A percentile compares a stretch with the other conserved stretches of the same genome.
Conservation (phyloP, 352 stramenopile genomes). For the Globisporangium sylvaticum region DNA sequence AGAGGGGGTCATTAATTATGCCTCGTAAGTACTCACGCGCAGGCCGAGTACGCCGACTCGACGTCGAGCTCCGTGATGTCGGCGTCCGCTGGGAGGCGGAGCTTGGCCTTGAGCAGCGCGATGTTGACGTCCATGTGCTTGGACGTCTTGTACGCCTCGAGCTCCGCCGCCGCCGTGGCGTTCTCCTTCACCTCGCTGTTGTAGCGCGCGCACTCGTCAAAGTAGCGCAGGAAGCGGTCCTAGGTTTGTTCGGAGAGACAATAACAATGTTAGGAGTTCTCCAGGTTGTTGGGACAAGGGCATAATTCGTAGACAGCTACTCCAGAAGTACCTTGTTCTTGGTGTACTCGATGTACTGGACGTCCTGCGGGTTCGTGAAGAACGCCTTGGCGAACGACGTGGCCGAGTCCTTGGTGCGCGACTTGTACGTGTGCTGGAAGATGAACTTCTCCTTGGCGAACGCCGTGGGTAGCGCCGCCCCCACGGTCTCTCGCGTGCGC, state of each 20-base stretch:
- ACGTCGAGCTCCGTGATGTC: slow-evolving; percentile 27
- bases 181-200: slow-evolving; percentile 44
- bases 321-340: slow-evolving; percentile 28
- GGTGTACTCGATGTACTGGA: slow-evolving; percentile 40
- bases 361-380: slow-evolving; percentile 48
- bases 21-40: slow-evolving; percentile 27
- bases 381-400: slow-evolving; percentile 48
- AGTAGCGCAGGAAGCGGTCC: slow-evolving; percentile 55
- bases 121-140: slow-evolving; percentile 22
- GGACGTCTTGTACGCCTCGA: slow-evolving; percentile 27
- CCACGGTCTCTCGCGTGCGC: slow-evolving; percentile 27
- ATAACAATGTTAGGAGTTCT: neutral
- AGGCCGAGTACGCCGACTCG: slow-evolving; percentile 33
- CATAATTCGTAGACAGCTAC: neutral
- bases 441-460: slow-evolving; percentile 36
- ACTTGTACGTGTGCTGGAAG: slow-evolving; percentile 59
- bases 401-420: slow-evolving; percentile 53
- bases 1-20: too few species aligned
- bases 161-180: slow-evolving; percentile 23
- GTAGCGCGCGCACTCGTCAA: slow-evolving; percentile 54
- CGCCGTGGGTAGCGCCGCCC: slow-evolving; percentile 1
- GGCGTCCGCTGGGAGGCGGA: slow-evolving; percentile 12
- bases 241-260: slow-evolving; percentile 2
- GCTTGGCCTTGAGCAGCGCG: slow-evolving; percentile 4
- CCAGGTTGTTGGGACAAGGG: neutral